Evolutionary conservation across 1,139 yeast genomes (phyloP), one percentile per base, ranked within the genome.

Genomic region (Pichia sp.): DNA sequence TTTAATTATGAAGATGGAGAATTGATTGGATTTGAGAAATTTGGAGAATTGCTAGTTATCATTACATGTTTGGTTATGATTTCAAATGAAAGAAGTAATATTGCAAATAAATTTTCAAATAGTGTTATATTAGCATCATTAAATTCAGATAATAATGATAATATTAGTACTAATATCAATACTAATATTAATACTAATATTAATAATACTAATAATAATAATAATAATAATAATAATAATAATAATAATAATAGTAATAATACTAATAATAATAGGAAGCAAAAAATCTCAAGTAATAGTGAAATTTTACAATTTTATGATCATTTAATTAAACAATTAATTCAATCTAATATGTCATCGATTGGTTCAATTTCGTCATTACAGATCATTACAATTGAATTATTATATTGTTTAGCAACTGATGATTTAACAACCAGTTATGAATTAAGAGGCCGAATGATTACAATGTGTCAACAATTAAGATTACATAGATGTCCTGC

Each of bases 401-500:
- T 82, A 31, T 76, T 83, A 46, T 85, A 85, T 56, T 80, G 85
- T 53, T 64, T 84, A 33, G 81, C 80, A 29, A 75, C 76, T 8
- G 94, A 95, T 14, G 88, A 84, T 58, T 73, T 79, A 31, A 72
- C 78, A 13, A 79, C 87, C 1, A 73, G 88, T 45, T 87, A 86
- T 64, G 83, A 80, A 45, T 68, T 82, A 34, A 69, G 95, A 47
- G 89, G 91, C 33, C 68, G 81, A 52, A 80, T 83, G 7, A 78
- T 82, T 6, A 79, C 88, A 22, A 83, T 85, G 89, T 82, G 91
- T 2, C 95, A 85, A 55, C 93, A 88, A 52, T 65, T 88, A 41
- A 76, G 96, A 52, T 68, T 88, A 39, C 95, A 87, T 57, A 72
- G 95, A 50, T 83, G 95, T 62, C 95, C 95, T 13, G 83, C 89